phyloP scores from a whole-genome alignment of 1,139 yeast species.

The Pichiaceae sp. region DNA sequence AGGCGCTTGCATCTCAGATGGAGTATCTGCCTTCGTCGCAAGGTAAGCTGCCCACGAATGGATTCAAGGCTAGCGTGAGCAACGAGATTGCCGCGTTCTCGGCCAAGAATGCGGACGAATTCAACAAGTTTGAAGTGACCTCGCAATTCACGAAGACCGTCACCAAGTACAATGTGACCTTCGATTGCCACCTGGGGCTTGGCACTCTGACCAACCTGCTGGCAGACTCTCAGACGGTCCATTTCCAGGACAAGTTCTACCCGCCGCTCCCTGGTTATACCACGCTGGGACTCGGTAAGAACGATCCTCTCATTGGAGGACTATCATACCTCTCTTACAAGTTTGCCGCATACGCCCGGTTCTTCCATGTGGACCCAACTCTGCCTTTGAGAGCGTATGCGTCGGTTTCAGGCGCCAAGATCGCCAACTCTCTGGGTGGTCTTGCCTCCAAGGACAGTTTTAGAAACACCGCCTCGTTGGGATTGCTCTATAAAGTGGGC shows the following conservation, averaged over 20 bases:
- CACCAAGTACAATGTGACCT: constrained; percentile 30
- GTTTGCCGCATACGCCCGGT: constrained; percentile 4
- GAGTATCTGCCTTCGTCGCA: constrained; percentile 25
- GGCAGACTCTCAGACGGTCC: constrained; percentile 14
- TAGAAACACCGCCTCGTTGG: constrained; percentile 14
- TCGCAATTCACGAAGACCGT: constrained; percentile 23
- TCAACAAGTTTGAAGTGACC: constrained; percentile 23
- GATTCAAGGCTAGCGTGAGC: constrained; percentile 14
- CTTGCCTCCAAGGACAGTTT: neutral
- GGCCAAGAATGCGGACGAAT: constrained; percentile 19
- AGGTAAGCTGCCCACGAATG: constrained; percentile 18
- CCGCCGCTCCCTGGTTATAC: constrained; percentile 8
- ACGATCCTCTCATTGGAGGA: constrained; percentile 3
- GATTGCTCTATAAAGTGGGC: constrained; percentile 36
- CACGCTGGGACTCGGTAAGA: constrained; percentile 4
- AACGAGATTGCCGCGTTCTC: constrained; percentile 22
- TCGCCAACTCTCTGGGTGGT: neutral
- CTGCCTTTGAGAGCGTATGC: constrained; percentile 5
- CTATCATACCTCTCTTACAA: constrained; percentile 5
- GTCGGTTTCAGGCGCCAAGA: constrained; percentile 6
- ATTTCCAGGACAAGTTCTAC: constrained; percentile 44
- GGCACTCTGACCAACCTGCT: constrained; percentile 28
- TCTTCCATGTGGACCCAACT: constrained; percentile 2
- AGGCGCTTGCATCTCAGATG: constrained; percentile 15
- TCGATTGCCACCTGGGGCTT: constrained; percentile 27